phyloP scores from a whole-genome alignment of 352 stramenopile genomes.

The Phytophthora pluvialis region DNA sequence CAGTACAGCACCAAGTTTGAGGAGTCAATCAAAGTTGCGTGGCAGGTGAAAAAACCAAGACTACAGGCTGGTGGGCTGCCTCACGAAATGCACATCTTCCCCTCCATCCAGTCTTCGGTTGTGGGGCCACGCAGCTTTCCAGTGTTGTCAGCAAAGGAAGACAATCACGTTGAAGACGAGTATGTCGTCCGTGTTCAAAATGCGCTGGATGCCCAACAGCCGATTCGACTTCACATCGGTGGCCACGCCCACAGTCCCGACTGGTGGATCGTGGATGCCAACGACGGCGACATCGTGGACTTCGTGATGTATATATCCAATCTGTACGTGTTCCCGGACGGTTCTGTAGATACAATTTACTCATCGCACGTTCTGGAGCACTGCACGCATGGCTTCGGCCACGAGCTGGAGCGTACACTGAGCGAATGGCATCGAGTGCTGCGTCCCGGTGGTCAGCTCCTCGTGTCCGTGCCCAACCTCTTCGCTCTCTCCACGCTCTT shows the following conservation, averaged over 20 bases:
- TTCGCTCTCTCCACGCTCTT: constrained; percentile 65
- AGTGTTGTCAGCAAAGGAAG: constrained; percentile 43
- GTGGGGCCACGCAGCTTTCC: constrained; percentile 41
- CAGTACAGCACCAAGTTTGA: constrained; percentile 62
- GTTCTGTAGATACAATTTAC: constrained; percentile 69
- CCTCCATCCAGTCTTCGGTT: constrained; percentile 20
- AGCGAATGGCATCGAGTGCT: constrained; percentile 79
- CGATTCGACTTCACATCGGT: constrained; percentile 71
- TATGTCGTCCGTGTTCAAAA: constrained; percentile 45
- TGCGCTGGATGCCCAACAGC: constrained; percentile 33
- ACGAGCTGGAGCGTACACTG: constrained; percentile 57
- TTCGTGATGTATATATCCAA: constrained; percentile 73
- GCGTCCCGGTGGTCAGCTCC: constrained; percentile 54
- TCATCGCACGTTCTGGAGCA: constrained; percentile 83
- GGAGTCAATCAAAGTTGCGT: constrained; percentile 49
- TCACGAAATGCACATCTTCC: constrained; percentile 54
- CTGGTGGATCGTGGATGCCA: constrained; percentile 80
- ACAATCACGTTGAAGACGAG: constrained; percentile 42
- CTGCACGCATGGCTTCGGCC: constrained; percentile 57
- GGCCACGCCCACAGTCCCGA: constrained; percentile 45
- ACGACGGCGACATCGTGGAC: constrained; percentile 57
- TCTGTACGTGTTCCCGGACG: constrained; percentile 66
- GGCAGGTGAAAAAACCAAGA: constrained; percentile 45
- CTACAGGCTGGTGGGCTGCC: constrained; percentile 5
- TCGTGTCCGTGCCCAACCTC: constrained; percentile 75